Conservation (phyloP, 208 protist species). For the Tritrichomonas foetus region DNA sequence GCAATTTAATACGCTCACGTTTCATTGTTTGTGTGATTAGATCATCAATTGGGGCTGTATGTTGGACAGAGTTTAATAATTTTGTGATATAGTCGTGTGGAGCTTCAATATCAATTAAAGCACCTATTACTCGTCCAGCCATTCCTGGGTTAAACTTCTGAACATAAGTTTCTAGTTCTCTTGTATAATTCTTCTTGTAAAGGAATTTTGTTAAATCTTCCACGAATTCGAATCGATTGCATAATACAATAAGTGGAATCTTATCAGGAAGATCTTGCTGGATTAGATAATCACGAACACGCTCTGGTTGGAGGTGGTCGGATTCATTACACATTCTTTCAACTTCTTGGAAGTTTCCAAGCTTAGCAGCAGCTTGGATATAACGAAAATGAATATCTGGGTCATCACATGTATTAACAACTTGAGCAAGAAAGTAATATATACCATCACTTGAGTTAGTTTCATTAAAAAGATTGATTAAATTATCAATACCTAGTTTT, state of each 20-base stretch:
- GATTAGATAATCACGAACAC: slow-evolving; percentile 95
- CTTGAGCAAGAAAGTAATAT: slow-evolving; percentile 88
- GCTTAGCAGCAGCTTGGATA: slow-evolving; percentile 93
- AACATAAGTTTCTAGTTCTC: slow-evolving; percentile 52
- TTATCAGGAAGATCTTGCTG: slow-evolving; percentile 90
- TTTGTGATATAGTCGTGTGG: slow-evolving; percentile 89
- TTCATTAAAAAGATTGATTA: slow-evolving; percentile 76
- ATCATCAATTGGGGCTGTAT: slow-evolving; percentile 65
- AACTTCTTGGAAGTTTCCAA: slow-evolving; percentile 92
- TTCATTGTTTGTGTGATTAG: slow-evolving; percentile 73
- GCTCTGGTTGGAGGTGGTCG: slow-evolving; percentile 88
- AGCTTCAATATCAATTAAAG: slow-evolving; percentile 92
- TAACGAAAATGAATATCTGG: slow-evolving; percentile 98
- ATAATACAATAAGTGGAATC: slow-evolving; percentile 99
- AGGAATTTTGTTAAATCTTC: slow-evolving; percentile 93
- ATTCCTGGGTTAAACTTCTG: slow-evolving; percentile 47
- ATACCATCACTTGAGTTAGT: slow-evolving; percentile 85
- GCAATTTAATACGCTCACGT: slow-evolving; percentile 84
- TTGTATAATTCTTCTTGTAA: slow-evolving; percentile 69
- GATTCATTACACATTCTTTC: slow-evolving; percentile 95
- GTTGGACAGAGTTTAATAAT: slow-evolving; percentile 82
- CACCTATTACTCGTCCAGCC: slow-evolving; percentile 77
- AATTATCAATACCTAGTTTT: slow-evolving; percentile 74
- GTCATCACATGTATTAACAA: slow-evolving; percentile 88
- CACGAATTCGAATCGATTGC: slow-evolving; percentile 94